Percentiles rank a stretch among this genome's conserved stretches.
Conservation (phyloP, 768 basidiomycete species). For the Leccinum longicurvipes region DNA sequence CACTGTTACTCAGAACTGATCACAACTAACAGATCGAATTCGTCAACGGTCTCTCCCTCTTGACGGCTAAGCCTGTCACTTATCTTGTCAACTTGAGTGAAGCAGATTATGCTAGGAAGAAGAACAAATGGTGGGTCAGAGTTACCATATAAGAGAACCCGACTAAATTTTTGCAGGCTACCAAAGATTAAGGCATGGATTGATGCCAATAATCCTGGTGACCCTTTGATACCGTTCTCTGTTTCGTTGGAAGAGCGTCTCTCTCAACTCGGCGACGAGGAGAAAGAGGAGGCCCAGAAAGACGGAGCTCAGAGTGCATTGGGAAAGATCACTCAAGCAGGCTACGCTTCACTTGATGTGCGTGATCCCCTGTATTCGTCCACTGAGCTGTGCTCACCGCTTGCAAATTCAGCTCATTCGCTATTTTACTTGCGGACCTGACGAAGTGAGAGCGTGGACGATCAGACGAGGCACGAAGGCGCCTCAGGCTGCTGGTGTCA, state of each 20-base stretch:
- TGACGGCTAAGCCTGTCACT: constrained; percentile 96
- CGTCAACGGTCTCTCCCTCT: constrained; percentile 82
- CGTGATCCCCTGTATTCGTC: constrained; percentile 21
- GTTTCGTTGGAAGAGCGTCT: constrained; percentile 94
- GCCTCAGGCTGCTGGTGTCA: constrained; percentile 96
- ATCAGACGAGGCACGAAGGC: constrained; percentile 92
- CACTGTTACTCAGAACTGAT: constrained; percentile 10
- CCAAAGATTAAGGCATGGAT: constrained; percentile 99
- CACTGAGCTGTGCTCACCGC: not conserved
- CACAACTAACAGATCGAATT: constrained; percentile 67
- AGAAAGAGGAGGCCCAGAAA: constrained; percentile 76
- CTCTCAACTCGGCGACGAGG: constrained; percentile 54
- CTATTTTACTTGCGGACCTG: constrained; percentile 96
- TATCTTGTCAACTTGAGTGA: constrained; percentile 98
- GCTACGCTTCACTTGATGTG: constrained; percentile 84
- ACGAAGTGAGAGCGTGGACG: constrained; percentile 98
- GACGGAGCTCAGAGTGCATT: constrained; percentile 73
- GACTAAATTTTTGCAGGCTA: constrained; percentile 48
- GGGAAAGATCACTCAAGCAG: constrained; percentile 93
- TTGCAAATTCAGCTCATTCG: constrained; percentile 69
- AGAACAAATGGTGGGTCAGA: constrained; percentile 86
- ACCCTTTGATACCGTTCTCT: constrained; percentile 94
- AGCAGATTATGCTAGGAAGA: constrained; percentile 91
- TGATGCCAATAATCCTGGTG: constrained; percentile 93
- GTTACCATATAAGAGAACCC: not conserved